Base-by-base conservation (phyloP, 23 red algal genomes). In the Gracilaria domingensis region DNA sequence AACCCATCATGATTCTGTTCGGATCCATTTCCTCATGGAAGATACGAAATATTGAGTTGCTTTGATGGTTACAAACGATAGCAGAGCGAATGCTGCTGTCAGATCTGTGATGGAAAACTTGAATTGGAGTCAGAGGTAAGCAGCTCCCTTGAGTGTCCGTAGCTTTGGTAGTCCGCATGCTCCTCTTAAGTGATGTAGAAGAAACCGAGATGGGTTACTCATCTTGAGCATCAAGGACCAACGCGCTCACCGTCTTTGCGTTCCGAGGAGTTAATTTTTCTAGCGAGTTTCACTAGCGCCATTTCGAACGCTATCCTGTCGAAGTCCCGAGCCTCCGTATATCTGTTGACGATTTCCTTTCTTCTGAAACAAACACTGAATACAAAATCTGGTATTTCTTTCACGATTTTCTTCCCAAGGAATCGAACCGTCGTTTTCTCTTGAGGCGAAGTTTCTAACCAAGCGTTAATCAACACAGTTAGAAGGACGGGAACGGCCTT, bases 401-500 rank as follows among this genome's bases (percentile, higher is more conserved):
- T 53, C 6, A 21, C 33, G 29, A 11, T 16, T 35, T 37, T 37
- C 20, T 32, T 7, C 33, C 64, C 64, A 9, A 69, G 64, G 30
- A 69, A 69, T 69, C 18, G 5, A 13, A 32, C 2, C 3, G 64
- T 69, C 30, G 38, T 37, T 69, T 37, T 69, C 64, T 69, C 12
- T 32, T 69, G 8, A 8, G 64, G 33, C 35, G 58, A 54, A 34
- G 44, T 54, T 56, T 81, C 21, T 47, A 80, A 23, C 73, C 87
- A 90, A 21, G 65, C 23, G 12, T 51, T 51, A 23, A 90, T 80
- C 36, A 90, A 50, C 17, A 42, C 30, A n/a, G 73, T 48, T 17
- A 90, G 57, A 26, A 90, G 40, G 39, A 57, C 73, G 33, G 87
- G 73, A 32, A 90, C 53, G 21, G 87, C 73, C 36, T 48, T 29